These are phyloP conservation scores for Colletotrichum tabaci DNA, from an alignment of 2,329 filamentous ascomycete genomes.

Conservation along the genomic window DNA sequence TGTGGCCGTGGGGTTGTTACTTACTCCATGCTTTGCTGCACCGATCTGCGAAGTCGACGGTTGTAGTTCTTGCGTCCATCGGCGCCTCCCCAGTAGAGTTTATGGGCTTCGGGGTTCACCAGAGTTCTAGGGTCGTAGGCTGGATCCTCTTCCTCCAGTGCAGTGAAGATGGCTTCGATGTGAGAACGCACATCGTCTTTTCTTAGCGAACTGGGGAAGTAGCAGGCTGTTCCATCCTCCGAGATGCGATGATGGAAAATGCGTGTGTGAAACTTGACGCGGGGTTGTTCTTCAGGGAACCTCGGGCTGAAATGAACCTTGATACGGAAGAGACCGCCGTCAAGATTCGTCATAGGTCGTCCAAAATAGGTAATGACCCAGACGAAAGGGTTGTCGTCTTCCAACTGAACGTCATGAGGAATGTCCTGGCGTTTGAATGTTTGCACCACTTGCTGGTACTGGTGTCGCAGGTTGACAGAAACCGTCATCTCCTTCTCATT, in stretches of 20 bases:
- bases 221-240: constrained; percentile 85
- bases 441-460: constrained; percentile 86
- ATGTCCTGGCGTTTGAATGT: constrained; percentile 80
- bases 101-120: constrained; percentile 88
- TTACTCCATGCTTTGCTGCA: constrained; percentile 78
- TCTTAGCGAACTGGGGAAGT: constrained; percentile 73
- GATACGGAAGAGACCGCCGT: constrained; percentile 90
- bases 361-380: constrained; percentile 94
- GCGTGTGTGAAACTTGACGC: constrained; percentile 83
- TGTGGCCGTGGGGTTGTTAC: constrained; percentile 43
- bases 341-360: constrained; percentile 91
- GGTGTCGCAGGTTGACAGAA: constrained; percentile 84
- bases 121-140: constrained; percentile 92
- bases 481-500: constrained; percentile 80
- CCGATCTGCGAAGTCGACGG: constrained; percentile 82
- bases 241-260: constrained; percentile 93
- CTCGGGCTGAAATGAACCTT: constrained; percentile 84
- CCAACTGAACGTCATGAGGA: constrained; percentile 82
- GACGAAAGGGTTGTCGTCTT: constrained; percentile 87
- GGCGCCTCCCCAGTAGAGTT: constrained; percentile 85
- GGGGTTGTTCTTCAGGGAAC: constrained; percentile 91
- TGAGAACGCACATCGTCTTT: constrained; percentile 86
- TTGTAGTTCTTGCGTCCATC: constrained; percentile 90
- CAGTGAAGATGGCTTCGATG: constrained; percentile 84
- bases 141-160: constrained; percentile 89